Percentiles rank a stretch among this genome's conserved stretches.
phyloP scores from a whole-genome alignment of 805 yeast genomes.

The Ogataea haglerorum region DNA sequence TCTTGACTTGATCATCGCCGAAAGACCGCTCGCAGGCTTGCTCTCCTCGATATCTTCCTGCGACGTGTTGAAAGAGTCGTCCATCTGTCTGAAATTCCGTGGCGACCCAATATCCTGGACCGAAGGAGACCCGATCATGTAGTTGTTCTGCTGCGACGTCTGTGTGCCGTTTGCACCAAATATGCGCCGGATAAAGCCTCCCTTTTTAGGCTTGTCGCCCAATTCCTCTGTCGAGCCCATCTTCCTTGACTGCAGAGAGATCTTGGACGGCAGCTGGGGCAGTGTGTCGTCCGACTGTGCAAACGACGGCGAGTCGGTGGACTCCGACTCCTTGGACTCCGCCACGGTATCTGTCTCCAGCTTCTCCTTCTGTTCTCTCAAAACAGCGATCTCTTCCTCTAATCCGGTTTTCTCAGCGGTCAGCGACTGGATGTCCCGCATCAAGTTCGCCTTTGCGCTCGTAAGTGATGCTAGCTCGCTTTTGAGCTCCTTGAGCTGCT shows the following conservation, averaged over 20 bases:
- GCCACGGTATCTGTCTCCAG: conserved; percentile 11
- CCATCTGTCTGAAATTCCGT: conserved; percentile 31
- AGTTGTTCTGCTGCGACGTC: not conserved
- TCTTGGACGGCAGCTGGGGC: conserved; percentile 3
- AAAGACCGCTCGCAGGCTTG: conserved; percentile 11
- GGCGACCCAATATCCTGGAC: conserved; percentile 30
- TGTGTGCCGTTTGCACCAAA: conserved; percentile 23
- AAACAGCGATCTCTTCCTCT: conserved; percentile 39
- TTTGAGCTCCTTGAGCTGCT: conserved; percentile 37
- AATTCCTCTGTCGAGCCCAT: conserved; percentile 15
- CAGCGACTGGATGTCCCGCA: conserved; percentile 51
- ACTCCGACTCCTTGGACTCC: conserved; percentile 7
- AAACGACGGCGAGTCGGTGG: conserved; percentile 10
- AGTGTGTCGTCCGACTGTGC: conserved; percentile 10
- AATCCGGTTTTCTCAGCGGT: conserved; percentile 45
- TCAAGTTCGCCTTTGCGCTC: conserved; percentile 39
- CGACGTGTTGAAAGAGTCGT: conserved; percentile 18
- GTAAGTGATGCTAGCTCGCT: conserved; percentile 39
- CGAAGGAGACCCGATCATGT: conserved; percentile 17
- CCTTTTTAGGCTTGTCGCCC: conserved; percentile 20
- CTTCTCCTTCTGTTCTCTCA: conserved; percentile 14
- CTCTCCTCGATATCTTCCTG: conserved; percentile 11
- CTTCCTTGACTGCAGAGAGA: not conserved
- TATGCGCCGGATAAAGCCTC: conserved; percentile 30
- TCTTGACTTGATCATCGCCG: conserved; percentile 40